Conservation (phyloP, 129 eudicot genomes). For the Gnaphalium uliginosum region DNA sequence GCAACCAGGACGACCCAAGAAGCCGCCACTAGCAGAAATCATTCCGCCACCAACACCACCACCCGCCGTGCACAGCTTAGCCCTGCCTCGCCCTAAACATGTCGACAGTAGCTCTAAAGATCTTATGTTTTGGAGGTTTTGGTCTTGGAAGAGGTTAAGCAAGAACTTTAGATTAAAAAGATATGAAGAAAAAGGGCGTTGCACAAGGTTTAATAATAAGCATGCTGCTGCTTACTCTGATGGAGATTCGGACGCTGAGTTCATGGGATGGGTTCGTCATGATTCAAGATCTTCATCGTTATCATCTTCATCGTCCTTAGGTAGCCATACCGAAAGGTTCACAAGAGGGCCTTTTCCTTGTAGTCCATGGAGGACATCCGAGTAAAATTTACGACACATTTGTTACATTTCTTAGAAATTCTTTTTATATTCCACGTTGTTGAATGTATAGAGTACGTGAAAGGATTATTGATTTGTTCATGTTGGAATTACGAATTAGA, state of each 20-base stretch:
- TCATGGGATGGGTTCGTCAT: slow-evolving; percentile 31
- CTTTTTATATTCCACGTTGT: slow-evolving; percentile 2
- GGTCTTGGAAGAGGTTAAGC: slow-evolving; percentile 54
- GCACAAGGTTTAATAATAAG: slow-evolving; percentile 26
- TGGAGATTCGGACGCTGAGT: slow-evolving; percentile 40
- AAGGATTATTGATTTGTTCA: slow-evolving; percentile 14
- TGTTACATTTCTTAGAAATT: slow-evolving; percentile 21
- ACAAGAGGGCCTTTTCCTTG: slow-evolving; percentile 33
- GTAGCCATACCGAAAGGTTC: slow-evolving; percentile 30
- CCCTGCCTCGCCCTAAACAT: slow-evolving; percentile 49
- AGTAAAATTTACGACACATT: neutral
- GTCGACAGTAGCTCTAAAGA: slow-evolving; percentile 24
- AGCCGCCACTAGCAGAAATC: slow-evolving; percentile 43
- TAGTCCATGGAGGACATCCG: slow-evolving; percentile 34
- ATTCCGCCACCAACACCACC: slow-evolving; percentile 72
- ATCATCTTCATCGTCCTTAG: slow-evolving; percentile 34
- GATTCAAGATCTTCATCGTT: slow-evolving; percentile 36
- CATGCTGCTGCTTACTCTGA: slow-evolving; percentile 33
- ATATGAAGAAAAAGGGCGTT: slow-evolving; percentile 21
- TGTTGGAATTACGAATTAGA: neutral
- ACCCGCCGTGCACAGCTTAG: slow-evolving; percentile 54
- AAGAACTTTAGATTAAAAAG: slow-evolving; percentile 28
- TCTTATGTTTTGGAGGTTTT: slow-evolving; percentile 26
- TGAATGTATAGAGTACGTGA: neutral
- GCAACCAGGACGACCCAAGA: slow-evolving; percentile 77